phyloP scores from a whole-genome alignment of 805 yeast species.

The Ogataea allantospora region DNA sequence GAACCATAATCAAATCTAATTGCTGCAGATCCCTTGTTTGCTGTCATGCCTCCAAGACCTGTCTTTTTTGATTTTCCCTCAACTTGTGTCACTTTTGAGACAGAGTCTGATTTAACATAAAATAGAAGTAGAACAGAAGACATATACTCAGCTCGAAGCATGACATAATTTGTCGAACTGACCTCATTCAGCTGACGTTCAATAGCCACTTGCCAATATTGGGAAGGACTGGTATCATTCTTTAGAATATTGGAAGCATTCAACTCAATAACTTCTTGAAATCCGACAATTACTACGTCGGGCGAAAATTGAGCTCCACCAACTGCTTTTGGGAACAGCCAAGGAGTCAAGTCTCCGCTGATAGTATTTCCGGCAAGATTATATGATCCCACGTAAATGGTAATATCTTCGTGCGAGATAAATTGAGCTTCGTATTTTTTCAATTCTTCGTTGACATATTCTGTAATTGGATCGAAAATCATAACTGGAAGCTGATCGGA shows the following conservation, averaged over 20 bases:
- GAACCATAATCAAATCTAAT: slow-evolving; percentile 81
- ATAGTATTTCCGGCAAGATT: slow-evolving; percentile 75
- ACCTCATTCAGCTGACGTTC: slow-evolving; percentile 54
- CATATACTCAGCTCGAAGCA: slow-evolving; percentile 73
- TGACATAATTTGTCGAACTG: slow-evolving; percentile 43
- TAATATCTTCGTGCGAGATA: slow-evolving; percentile 58
- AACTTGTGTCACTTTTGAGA: slow-evolving; percentile 65
- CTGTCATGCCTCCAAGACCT: slow-evolving; percentile 95
- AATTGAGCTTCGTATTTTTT: slow-evolving; percentile 48
- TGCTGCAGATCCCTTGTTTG: slow-evolving; percentile 96
- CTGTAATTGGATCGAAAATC: slow-evolving; percentile 85
- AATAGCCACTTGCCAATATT: slow-evolving; percentile 75
- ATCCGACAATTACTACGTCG: slow-evolving; percentile 83
- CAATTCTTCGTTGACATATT: slow-evolving; percentile 70
- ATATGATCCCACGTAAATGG: slow-evolving; percentile 78
- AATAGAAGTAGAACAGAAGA: slow-evolving; percentile 64
- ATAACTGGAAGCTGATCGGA: slow-evolving; percentile 68
- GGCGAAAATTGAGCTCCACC: slow-evolving; percentile 52
- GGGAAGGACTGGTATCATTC: slow-evolving; percentile 76
- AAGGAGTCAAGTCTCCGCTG: slow-evolving; percentile 59
- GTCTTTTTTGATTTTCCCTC: slow-evolving; percentile 95
- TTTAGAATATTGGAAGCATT: slow-evolving; percentile 88
- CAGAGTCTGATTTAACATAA: slow-evolving; percentile 53
- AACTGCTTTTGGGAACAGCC: slow-evolving; percentile 78
- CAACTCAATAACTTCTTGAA: slow-evolving; percentile 91